Evolutionary conservation across 257 asterid species (phyloP), one percentile per base, ranked within the genome.

Genomic region (Leptodermis oblonga): DNA sequence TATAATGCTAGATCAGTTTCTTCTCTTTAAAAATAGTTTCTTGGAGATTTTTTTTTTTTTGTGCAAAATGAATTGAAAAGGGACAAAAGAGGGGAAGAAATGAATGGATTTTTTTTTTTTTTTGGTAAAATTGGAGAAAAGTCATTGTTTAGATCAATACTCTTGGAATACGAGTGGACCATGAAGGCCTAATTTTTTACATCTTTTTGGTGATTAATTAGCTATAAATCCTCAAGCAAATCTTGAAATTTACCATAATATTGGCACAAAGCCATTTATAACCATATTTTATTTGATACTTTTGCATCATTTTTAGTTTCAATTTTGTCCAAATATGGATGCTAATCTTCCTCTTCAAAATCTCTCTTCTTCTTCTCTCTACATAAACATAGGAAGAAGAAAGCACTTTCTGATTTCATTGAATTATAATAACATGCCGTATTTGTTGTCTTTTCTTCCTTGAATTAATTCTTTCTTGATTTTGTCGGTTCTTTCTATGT

Each of bases 381-480:
- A 2, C 6, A 12, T 15, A 4, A 48, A 48, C 53, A 48, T 20
- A 51, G n/a, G 22, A 20, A 51, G 26, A 5, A 22, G 58, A 5
- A 13, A 20, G 5, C 65, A 33, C 45, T 36, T 28, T 20, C n/a
- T 62, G 48, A 30, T 28, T 55, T 55, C 63, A 14, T 7, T 26
- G 37, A 20, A 62, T 62, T 36, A 20, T 37, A 20, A 30, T 46
- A 22, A 31, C 58, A 28, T 30, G 45, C 34, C 45, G 41, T 20
- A 39, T 65, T 56, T 14, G 33, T 46, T 30, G 77, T 39, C 39
- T 54, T 28, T 78, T 45, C 58, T 70, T 39, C 83, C 74, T 68
- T 75, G 51, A 39, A 61, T 78, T 74, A 69, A 8, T 46, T 22
- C 59, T 71, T 45, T 70, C 62, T 62, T 36, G 66, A 18, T 33